Evolutionary conservation across 306 rosid genomes (phyloP).

Genomic region (Vigna mungo): DNA sequence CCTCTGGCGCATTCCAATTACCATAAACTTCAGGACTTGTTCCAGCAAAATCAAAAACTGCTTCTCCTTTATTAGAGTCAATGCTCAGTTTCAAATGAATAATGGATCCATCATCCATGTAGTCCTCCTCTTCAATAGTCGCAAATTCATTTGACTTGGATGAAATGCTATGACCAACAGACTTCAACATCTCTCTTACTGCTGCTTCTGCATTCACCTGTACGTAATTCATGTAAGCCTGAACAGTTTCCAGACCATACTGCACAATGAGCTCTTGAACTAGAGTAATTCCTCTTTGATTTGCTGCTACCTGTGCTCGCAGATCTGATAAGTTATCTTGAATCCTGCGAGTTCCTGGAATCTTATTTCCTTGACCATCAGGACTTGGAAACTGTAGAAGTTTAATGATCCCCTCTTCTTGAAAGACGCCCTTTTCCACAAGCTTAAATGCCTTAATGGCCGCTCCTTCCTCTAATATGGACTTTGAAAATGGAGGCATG

Average conservation of each 20-base stretch:
- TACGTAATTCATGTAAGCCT: conserved; percentile 93
- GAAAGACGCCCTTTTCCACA: conserved; percentile 81
- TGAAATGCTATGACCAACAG: conserved; percentile 66
- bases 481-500: conserved; percentile 96
- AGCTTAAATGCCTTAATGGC: conserved; percentile 90
- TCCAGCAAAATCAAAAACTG: conserved; percentile 76
- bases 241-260: conserved; percentile 83
- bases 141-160: conserved; percentile 55
- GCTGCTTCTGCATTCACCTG: conserved; percentile 92
- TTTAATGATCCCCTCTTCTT: conserved; percentile 78
- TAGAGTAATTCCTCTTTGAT: conserved; percentile 86
- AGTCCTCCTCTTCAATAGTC: conserved; percentile 86
- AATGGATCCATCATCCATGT: conserved; percentile 95
- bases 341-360: conserved; percentile 83
- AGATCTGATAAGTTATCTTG: conserved; percentile 97
- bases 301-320: conserved; percentile 93
- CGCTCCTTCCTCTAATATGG: conserved; percentile 94
- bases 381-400: conserved; percentile 72
- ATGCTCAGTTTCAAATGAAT: conserved; percentile 87
- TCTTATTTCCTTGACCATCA: conserved; percentile 56
- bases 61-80: conserved; percentile 84
- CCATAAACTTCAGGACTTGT: conserved; percentile 93
- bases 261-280: conserved; percentile 85
- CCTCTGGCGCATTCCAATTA: conserved; percentile 96
- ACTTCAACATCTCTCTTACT: conserved; percentile 92